Conservation (phyloP, 2,329 filamentous ascomycete species). For the Botrytis squamosa region DNA sequence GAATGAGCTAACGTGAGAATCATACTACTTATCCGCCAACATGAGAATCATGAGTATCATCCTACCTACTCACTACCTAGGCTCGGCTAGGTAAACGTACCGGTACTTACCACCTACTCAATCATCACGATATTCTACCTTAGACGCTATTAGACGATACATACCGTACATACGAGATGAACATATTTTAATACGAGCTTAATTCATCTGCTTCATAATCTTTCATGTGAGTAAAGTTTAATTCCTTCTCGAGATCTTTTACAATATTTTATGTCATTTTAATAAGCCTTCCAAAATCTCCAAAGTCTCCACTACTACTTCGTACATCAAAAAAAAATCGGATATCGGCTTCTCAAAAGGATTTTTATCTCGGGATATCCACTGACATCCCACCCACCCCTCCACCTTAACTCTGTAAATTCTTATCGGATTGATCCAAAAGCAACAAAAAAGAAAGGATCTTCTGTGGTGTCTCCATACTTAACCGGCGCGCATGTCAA, state of each 20-base stretch:
- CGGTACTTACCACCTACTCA: not conserved
- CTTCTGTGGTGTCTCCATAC: conserved; percentile 12
- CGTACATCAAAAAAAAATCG: conserved; percentile 1
- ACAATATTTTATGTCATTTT: not conserved
- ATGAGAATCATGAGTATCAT: not conserved
- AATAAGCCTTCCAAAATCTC: not conserved
- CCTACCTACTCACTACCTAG: not conserved
- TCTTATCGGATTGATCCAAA: not conserved
- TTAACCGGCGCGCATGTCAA: conserved; percentile 12
- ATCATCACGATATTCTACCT: not conserved
- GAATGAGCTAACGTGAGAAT: not conserved
- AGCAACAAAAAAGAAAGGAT: not conserved
- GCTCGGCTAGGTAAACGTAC: too few relatives aligned
- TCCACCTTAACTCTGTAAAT: not conserved
- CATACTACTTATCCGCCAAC: not conserved
- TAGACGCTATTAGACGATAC: not conserved
- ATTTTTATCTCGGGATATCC: conserved; percentile 6
- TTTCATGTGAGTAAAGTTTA: not conserved
- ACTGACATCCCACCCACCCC: not conserved
- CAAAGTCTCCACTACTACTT: not conserved
- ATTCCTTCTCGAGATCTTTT: not conserved
- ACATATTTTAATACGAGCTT: not conserved
- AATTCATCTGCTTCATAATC: not conserved
- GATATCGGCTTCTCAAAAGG: conserved; percentile 8
- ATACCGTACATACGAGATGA: not conserved